Base-by-base conservation (phyloP, 805 yeast genomes). In the Kazachstania viticola region DNA sequence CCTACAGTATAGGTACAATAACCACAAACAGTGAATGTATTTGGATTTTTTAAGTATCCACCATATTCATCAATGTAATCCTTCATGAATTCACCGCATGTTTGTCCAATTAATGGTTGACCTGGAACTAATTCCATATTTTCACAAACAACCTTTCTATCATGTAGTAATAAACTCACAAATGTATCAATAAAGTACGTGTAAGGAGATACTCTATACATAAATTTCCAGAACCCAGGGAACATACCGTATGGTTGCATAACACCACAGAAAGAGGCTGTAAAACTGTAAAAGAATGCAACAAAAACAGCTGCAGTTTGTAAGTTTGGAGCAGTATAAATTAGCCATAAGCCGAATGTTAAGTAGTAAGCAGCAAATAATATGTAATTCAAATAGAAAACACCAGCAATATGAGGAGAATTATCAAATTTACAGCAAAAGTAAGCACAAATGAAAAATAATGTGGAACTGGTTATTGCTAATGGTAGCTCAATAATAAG, bases 171-270 rank as follows among this genome's bases (percentile, higher is more conserved):
- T 17, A 49, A 57, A 22, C 60, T 64, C 30, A 74, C 61, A 39
- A 78, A 64, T 17, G 73, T 62, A 9, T 61, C 53, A 34, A 77
- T 57, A 58, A 74, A 63, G 42, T 75, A 77, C 0, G 81, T 72
- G 41, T 74, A 60, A n/a, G 84, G 82, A 17, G 74, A 70, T 15
- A 62, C 65, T 48, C 80, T 62, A 61, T 75, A 77, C 79, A 76
- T 72, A 57, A 75, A 76, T 18, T 64, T 60, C 81, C 82, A 81
- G 61, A 82, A 82, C 2, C 80, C 71, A 11, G 88, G 87, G 72
- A 72, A 55, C 44, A 63, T 31, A 44, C 45, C 13, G 52, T 59
- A 47, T 46, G 60, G 41, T 40, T 46, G 49, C 49, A 51, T 49
- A 31, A 58, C 58, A 53, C 62, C 62, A 53, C 61, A 54, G 44